These are phyloP conservation scores for Talaromyces trachyspermus DNA, from an alignment of 495 filamentous ascomycete species.

Conservation along the genomic window DNA sequence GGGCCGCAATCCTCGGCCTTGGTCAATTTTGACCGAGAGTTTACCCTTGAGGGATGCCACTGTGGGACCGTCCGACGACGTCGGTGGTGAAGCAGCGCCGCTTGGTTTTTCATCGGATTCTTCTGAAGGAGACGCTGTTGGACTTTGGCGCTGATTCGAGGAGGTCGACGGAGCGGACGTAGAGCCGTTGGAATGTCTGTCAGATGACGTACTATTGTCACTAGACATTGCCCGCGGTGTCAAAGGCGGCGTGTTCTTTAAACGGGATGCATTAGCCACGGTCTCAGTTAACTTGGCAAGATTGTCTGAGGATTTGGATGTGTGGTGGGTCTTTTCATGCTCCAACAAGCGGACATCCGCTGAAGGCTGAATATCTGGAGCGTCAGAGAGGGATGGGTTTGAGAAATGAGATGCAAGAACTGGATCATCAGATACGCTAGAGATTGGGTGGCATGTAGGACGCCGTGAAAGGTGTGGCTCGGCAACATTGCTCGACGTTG, in stretches of 20 bases:
- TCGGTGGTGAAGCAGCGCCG: constrained; percentile 29
- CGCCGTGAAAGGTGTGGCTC: constrained; percentile 36
- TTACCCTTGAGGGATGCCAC: constrained; percentile 81
- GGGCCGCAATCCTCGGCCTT: constrained; percentile 72
- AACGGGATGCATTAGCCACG: constrained; percentile 47
- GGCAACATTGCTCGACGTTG: constrained; percentile 17
- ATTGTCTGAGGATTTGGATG: constrained; percentile 54
- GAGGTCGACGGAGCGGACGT: constrained; percentile 22
- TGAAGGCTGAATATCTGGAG: constrained; percentile 50
- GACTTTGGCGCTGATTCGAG: constrained; percentile 17
- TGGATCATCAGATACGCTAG: constrained; percentile 57
- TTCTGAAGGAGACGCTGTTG: constrained; percentile 26
- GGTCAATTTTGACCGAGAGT: constrained; percentile 76
- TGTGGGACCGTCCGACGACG: constrained; percentile 41
- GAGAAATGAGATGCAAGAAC: constrained; percentile 69
- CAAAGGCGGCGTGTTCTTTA: constrained; percentile 85
- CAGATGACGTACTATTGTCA: constrained; percentile 34
- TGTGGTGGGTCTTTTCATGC: constrained; percentile 40
- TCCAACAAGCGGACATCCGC: constrained; percentile 44
- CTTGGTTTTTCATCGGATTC: constrained; percentile 38
- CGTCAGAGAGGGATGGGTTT: constrained; percentile 55
- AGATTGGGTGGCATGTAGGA: constrained; percentile 52
- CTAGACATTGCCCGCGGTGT: constrained; percentile 80
- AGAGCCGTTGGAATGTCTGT: constrained; percentile 27
- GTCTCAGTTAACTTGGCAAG: constrained; percentile 84